Conservation (phyloP, 1,284 basidiomycete species). For the Rhizoctonia solani region DNA sequence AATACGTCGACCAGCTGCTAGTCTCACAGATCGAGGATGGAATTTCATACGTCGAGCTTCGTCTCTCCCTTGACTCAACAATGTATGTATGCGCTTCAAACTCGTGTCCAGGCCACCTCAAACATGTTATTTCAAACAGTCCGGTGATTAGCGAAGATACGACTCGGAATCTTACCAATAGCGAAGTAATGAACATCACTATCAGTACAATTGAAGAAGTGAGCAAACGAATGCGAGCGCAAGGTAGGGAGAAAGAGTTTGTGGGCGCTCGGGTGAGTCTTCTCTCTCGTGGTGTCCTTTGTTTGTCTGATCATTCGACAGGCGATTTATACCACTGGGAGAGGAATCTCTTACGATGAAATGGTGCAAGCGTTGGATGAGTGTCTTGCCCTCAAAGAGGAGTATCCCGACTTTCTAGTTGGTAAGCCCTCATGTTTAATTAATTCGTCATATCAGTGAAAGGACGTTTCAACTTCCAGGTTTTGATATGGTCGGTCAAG, state of each 20-base stretch:
- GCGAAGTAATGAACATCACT: slow-evolving; percentile 27
- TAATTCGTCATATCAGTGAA: neutral
- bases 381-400: slow-evolving; percentile 70
- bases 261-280: slow-evolving; percentile 60
- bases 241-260: slow-evolving; percentile 63
- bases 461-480: slow-evolving; percentile 48
- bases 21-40: slow-evolving; percentile 68
- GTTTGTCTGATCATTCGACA: slow-evolving; percentile 41
- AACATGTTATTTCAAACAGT: neutral
- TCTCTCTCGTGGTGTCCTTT: neutral
- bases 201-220: slow-evolving; percentile 58
- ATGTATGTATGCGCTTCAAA: slow-evolving; percentile 64
- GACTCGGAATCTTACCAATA: neutral
- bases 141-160: slow-evolving; percentile 20
- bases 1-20: slow-evolving; percentile 67
- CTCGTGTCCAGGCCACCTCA: neutral
- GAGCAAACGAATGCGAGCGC: slow-evolving; percentile 54
- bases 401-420: slow-evolving; percentile 72
- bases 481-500: slow-evolving; percentile 81
- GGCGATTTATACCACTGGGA: slow-evolving; percentile 74
- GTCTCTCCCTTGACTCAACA: slow-evolving; percentile 62
- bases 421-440: slow-evolving; percentile 48
- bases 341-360: slow-evolving; percentile 60
- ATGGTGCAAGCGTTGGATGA: slow-evolving; percentile 71
- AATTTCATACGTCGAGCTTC: slow-evolving; percentile 70